These are phyloP conservation scores for Trichoderma breve DNA, from an alignment of 2,329 filamentous ascomycete genomes.

Conservation along the genomic window DNA sequence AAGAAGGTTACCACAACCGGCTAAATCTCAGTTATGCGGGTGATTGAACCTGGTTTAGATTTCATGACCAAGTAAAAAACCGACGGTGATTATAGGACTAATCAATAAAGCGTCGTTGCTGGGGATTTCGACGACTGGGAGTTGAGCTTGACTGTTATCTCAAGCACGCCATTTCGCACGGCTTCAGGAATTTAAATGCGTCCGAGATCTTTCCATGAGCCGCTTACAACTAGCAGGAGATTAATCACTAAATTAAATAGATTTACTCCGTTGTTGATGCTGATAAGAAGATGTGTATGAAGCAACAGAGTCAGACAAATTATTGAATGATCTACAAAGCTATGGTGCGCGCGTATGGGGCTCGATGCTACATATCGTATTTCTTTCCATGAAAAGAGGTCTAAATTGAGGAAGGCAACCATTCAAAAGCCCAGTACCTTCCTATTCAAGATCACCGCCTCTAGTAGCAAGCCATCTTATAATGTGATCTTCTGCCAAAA, in stretches of 20 bases:
- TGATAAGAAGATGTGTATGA: neutral
- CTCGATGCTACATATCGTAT: neutral
- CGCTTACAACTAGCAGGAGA: neutral
- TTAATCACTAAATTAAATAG: no score
- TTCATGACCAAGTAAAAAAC: neutral
- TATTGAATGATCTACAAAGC: neutral
- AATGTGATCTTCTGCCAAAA: no score
- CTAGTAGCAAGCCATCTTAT: no score
- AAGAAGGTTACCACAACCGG: neutral
- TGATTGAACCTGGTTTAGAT: neutral
- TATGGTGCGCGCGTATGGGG: neutral
- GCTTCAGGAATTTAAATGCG: neutral
- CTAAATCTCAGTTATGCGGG: no score
- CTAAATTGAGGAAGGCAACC: neutral
- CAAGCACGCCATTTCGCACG: neutral
- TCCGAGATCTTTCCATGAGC: fast-evolving
- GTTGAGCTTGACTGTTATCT: neutral
- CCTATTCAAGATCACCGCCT: neutral
- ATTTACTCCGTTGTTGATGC: neutral
- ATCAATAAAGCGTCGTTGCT: neutral
- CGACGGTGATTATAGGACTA: neutral
- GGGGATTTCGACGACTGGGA: neutral
- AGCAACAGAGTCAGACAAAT: neutral
- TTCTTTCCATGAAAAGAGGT: neutral
- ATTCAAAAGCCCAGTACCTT: neutral